Percentiles rank a stretch among this genome's conserved stretches.
Evolutionary conservation across 805 yeast species (phyloP).

Genomic region (Metschnikowia corniflorae): DNA sequence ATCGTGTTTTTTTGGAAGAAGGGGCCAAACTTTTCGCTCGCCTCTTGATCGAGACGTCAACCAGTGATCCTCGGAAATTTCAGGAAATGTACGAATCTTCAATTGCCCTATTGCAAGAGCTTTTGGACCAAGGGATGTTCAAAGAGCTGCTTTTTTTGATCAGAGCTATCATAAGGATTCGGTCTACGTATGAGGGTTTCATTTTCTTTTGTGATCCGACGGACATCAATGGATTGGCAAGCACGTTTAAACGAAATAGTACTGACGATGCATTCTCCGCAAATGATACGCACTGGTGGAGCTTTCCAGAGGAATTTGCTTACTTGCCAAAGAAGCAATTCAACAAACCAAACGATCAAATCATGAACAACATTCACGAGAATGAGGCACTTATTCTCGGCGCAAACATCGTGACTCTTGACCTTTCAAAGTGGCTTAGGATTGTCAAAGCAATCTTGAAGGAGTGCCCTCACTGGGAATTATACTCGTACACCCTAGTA

Average conservation of each 20-base stretch:
- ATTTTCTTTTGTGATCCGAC: conserved; percentile 50
- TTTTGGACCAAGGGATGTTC: conserved; percentile 32
- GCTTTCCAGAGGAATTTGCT: conserved; percentile 53
- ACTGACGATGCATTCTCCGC: conserved; percentile 14
- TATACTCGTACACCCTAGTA: conserved; percentile 61
- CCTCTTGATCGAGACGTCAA: conserved; percentile 22
- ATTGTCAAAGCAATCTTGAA: conserved; percentile 48
- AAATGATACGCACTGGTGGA: conserved; percentile 42
- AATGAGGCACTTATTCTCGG: background rate
- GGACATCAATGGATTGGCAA: conserved; percentile 66
- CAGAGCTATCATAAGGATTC: conserved; percentile 51
- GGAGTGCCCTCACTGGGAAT: conserved; percentile 63
- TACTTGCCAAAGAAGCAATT: conserved; percentile 46
- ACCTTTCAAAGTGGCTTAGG: conserved; percentile 50
- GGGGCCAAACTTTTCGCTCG: conserved; percentile 26
- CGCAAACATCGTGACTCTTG: conserved; percentile 23
- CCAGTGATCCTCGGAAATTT: conserved; percentile 20
- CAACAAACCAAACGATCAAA: conserved; percentile 34
- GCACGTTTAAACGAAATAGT: conserved; percentile 51
- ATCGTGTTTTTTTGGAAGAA: conserved; percentile 8
- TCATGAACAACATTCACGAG: background rate
- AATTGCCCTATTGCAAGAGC: conserved; percentile 32
- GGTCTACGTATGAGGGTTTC: conserved; percentile 44
- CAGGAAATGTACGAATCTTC: conserved; percentile 28
- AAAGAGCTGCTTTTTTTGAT: conserved; percentile 45